These are phyloP conservation scores for Closterium sp. DNA, from an alignment of 139 green algal genomes.

Conservation along the genomic window DNA sequence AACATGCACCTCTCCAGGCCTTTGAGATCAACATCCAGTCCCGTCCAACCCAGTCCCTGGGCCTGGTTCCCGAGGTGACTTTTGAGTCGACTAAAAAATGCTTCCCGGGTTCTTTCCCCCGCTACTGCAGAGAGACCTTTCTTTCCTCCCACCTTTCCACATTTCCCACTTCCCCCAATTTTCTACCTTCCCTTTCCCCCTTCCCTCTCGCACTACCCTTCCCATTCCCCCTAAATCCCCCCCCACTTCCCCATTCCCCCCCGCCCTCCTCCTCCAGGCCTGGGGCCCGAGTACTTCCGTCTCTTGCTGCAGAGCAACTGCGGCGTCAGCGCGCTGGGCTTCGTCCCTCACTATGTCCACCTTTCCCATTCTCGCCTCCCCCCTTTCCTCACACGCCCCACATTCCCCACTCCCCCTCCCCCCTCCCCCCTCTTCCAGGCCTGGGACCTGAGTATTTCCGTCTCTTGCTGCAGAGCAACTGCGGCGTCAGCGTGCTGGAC, in stretches of 20 bases:
- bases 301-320: constrained; percentile 63
- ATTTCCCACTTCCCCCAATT: too few relatives aligned
- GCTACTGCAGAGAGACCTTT: too few relatives aligned
- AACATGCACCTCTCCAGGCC: too few relatives aligned
- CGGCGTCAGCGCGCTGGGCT: constrained; percentile 72
- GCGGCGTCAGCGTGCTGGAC: constrained; percentile 73
- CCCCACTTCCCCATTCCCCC: too few relatives aligned
- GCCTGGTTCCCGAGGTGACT: too few relatives aligned
- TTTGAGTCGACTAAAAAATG: too few relatives aligned
- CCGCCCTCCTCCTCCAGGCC: not conserved
- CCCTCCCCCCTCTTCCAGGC: not conserved
- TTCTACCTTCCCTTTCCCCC: too few relatives aligned
- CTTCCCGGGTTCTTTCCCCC: not conserved
- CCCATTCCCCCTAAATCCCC: not conserved
- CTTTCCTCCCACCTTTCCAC: too few relatives aligned
- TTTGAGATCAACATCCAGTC: too few relatives aligned
- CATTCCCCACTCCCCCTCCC: not conserved
- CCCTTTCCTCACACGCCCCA: not conserved
- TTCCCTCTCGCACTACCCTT: not conserved
- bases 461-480: constrained; percentile 67
- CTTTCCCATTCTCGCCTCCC: not conserved
- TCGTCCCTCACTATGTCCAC: constrained; percentile 47
- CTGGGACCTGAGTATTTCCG: constrained; percentile 71
- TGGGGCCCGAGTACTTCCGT: constrained; percentile 68
- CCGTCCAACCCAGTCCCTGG: too few relatives aligned